Evolutionary conservation across 768 basidiomycete genomes (phyloP).

Genomic region (Termitomyces sp.): DNA sequence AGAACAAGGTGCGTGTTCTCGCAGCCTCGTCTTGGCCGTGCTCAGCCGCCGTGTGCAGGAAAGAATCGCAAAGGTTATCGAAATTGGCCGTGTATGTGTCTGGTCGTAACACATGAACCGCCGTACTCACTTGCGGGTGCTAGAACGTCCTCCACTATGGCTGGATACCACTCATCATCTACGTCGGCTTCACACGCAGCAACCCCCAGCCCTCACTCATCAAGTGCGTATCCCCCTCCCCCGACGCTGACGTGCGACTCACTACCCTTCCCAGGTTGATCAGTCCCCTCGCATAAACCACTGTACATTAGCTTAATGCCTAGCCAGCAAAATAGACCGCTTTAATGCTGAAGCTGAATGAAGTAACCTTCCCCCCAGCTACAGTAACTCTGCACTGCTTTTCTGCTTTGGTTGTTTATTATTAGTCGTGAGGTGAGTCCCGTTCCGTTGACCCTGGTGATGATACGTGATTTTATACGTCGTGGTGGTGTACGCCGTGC

Average conservation of each 20-base stretch:
- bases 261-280: conserved; percentile 59
- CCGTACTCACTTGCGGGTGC: conserved; percentile 8
- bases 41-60: conserved; percentile 43
- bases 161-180: conserved; percentile 97
- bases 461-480: conserved; percentile 53
- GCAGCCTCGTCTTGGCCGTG: background rate
- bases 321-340: conserved; percentile 15
- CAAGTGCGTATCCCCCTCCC: conserved; percentile 58
- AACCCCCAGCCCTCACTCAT: conserved; percentile 94
- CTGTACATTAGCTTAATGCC: conserved; percentile 23
- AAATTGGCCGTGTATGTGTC: conserved; percentile 67
- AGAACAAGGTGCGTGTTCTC: conserved; percentile 62
- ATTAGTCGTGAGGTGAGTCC: background rate
- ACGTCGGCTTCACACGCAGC: conserved; percentile 88
- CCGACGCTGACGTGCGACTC: background rate
- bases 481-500: conserved; percentile 54
- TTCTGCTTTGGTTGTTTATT: too few relatives aligned
- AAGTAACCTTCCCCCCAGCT: too few relatives aligned
- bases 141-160: conserved; percentile 90
- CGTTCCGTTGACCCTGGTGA: background rate
- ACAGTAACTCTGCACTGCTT: too few relatives aligned
- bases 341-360: background rate
- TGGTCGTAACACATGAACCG: too few relatives aligned
- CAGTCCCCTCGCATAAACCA: conserved; percentile 75
- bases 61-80: conserved; percentile 75